Percentiles rank a stretch among this genome's conserved stretches.
Conservation (phyloP, 2,329 filamentous ascomycete genomes). For the Fusarium sp. region DNA sequence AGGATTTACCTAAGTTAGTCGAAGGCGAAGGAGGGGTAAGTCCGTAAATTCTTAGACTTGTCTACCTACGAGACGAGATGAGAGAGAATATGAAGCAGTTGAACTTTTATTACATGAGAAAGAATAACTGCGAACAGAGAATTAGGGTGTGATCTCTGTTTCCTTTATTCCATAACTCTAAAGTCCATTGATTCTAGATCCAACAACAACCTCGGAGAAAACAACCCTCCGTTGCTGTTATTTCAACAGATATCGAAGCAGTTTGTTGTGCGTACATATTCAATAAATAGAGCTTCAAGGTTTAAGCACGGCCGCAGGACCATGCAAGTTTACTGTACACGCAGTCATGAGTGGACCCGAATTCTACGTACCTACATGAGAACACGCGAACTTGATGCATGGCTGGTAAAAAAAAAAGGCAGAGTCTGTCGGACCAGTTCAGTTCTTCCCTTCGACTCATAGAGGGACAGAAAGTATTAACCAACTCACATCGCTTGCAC, state of each 20-base stretch:
- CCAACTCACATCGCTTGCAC: too few relatives aligned
- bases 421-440: background rate
- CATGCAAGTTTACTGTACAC: slow-evolving; percentile 8
- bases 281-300: slow-evolving; percentile 1
- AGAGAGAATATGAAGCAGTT: slow-evolving; percentile 1
- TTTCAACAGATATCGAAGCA: background rate
- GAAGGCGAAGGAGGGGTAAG: slow-evolving; percentile 32
- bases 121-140: background rate
- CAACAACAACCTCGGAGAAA: background rate
- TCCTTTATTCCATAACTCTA: background rate
- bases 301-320: slow-evolving; percentile 7
- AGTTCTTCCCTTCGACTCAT: background rate
- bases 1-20: slow-evolving; percentile 17
- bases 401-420: background rate
- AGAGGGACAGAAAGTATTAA: background rate
- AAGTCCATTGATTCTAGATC: background rate
- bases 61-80: slow-evolving; percentile 21
- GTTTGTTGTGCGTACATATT: background rate
- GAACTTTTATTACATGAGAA: background rate
- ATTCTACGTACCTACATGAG: slow-evolving; percentile 10
- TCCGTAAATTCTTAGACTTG: slow-evolving; percentile 12
- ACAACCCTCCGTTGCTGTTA: background rate
- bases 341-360: background rate
- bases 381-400: slow-evolving; percentile 14
- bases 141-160: background rate